Evolutionary conservation across 306 rosid genomes (phyloP).

Genomic region (Leucaena leucocephala): DNA sequence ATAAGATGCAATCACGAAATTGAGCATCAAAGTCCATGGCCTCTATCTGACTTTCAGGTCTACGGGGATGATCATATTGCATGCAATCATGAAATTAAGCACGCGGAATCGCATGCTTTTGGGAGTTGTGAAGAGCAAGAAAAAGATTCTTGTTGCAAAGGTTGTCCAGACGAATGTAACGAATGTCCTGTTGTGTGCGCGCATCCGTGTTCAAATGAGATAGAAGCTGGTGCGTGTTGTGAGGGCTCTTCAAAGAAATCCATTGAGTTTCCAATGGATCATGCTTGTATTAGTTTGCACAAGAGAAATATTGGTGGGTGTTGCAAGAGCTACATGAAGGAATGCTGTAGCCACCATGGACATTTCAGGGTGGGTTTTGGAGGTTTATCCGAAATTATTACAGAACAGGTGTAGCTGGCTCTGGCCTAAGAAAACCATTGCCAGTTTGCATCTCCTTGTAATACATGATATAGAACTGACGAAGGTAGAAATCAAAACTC

Average conservation of each 20-base stretch:
- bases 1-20: constrained; percentile 31
- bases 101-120: constrained; percentile 38
- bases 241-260: constrained; percentile 35
- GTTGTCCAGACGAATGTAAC: constrained; percentile 27
- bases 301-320: constrained; percentile 69
- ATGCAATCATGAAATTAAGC: constrained; percentile 40
- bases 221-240: constrained; percentile 45
- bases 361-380: constrained; percentile 54
- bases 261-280: constrained; percentile 10
- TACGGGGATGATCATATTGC: constrained; percentile 28
- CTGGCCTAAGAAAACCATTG: constrained; percentile 8
- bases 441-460: constrained; percentile 27
- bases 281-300: constrained; percentile 54
- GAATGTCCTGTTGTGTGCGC: constrained; percentile 18
- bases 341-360: constrained; percentile 66
- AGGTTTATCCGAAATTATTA: constrained; percentile 64
- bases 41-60: constrained; percentile 28
- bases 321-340: constrained; percentile 84
- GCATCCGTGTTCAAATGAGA: constrained; percentile 44
- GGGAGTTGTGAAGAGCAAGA: constrained; percentile 43
- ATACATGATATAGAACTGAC: not conserved
- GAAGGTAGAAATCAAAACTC: not conserved
- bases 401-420: constrained; percentile 50
- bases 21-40: constrained; percentile 33
- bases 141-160: constrained; percentile 40